Evolutionary conservation across 2,329 filamentous ascomycete genomes (phyloP), one percentile per base, ranked within the genome.

Genomic region (Diaporthe citrichinensis): DNA sequence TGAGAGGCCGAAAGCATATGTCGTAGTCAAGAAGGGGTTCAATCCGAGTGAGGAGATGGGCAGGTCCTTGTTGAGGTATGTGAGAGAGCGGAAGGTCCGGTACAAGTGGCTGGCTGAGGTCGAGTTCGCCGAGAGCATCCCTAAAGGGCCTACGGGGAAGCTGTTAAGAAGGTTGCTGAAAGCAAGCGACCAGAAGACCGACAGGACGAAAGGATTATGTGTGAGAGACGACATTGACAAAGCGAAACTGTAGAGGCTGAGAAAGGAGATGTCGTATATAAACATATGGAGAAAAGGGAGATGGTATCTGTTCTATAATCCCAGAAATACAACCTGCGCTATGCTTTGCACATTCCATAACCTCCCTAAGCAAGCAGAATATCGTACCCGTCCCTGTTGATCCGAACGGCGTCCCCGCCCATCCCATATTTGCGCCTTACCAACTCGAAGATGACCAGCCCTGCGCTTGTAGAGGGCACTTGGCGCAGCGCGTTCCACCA

Each of bases 371-470:
- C 82, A 65, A 95, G 85, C 77, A 94, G 80, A 79, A 95, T 94
- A 79, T 94, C 92, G 79, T 94, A 94, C 1, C 92, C 92, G 78
- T 94, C 92, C 81, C 91, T 90, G 67, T 88, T 89, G 72, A 94
- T 94, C 78, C 88, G 88, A 77, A 92, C 91, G 79, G 89, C 89
- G 68, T 93, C 92, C 25, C 87, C 87, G 2, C 89, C 88, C 75
- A 90, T 86, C 2, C 92, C 92, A 79, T 95, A 95, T 83, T 94
- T 94, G 49, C 93, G 87, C 74, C 94, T 86, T 51, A 95, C 91
- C 59, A 96, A 81, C 84, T 96, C 94, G 81, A 96, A 96, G 28
- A 95, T 94, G 78, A 96, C 94, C 76, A 96, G 82, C 0, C 93
- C 94, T 0, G 94, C 94, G 76, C 92, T 94, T 2, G 94, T 95